Conservation (phyloP, 1,284 basidiomycete species). For the Taiwanofungus camphoratus region DNA sequence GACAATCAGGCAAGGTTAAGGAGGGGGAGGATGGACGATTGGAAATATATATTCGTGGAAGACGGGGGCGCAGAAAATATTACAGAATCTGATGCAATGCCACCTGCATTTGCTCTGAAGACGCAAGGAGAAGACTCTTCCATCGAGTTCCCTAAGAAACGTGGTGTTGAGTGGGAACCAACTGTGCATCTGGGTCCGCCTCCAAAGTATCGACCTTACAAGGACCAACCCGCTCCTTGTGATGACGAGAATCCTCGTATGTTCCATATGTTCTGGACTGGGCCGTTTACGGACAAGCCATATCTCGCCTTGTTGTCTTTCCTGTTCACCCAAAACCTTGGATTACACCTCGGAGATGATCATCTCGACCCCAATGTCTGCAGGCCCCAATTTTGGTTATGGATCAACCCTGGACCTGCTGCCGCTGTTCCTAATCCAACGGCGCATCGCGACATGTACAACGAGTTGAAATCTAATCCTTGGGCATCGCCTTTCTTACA, state of each 20-base stretch:
- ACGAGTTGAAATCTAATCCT: conserved; percentile 50
- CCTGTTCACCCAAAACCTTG: conserved; percentile 73
- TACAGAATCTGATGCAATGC: conserved; percentile 19
- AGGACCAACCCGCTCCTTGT: conserved; percentile 40
- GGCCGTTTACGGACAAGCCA: conserved; percentile 75
- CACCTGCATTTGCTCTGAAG: conserved; percentile 22
- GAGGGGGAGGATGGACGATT: conserved; percentile 52
- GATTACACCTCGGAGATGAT: conserved; percentile 44
- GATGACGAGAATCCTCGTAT: conserved; percentile 61
- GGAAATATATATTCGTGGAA: conserved; percentile 64
- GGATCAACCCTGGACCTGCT: conserved; percentile 67
- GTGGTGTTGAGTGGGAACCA: conserved; percentile 40
- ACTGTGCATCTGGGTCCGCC: conserved; percentile 31
- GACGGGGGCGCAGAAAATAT: conserved; percentile 38
- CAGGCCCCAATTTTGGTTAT: conserved; percentile 68
- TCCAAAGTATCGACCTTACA: conserved; percentile 34
- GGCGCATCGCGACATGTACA: conserved; percentile 54
- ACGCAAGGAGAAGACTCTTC: conserved; percentile 30
- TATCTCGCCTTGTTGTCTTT: conserved; percentile 72
- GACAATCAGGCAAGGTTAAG: conserved; percentile 56
- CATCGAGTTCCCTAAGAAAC: conserved; percentile 36
- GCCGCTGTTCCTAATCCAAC: conserved; percentile 47
- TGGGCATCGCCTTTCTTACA: conserved; percentile 69
- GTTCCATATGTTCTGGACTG: conserved; percentile 82
- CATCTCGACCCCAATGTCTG: conserved; percentile 37